phyloP scores from a whole-genome alignment of 768 basidiomycete genomes.

The Amanita subjunquillea region DNA sequence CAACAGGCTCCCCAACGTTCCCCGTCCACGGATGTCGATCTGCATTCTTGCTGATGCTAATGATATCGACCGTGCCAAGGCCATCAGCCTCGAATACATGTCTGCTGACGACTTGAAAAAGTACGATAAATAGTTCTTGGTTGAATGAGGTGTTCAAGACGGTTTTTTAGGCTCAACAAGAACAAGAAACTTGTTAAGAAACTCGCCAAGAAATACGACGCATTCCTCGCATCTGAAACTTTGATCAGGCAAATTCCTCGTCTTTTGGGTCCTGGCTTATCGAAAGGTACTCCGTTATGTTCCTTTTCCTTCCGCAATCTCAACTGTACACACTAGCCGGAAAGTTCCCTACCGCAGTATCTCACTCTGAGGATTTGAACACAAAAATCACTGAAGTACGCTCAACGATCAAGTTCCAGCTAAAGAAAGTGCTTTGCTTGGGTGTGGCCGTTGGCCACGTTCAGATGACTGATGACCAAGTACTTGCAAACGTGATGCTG shows the following conservation, averaged over 20 bases:
- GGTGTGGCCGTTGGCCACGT: slow-evolving; percentile 98
- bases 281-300: slow-evolving; percentile 63
- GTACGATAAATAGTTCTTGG: slow-evolving; percentile 28
- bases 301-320: background rate
- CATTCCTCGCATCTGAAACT: slow-evolving; percentile 94
- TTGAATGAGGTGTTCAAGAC: background rate
- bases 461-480: slow-evolving; percentile 96
- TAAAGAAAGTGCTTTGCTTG: slow-evolving; percentile 98
- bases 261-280: slow-evolving; percentile 98
- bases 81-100: slow-evolving; percentile 98
- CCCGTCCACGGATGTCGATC: slow-evolving; percentile 97
- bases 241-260: slow-evolving; percentile 99
- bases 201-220: slow-evolving; percentile 99
- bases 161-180: slow-evolving; percentile 75
- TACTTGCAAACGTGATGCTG: slow-evolving; percentile 95
- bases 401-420: slow-evolving; percentile 99
- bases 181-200: slow-evolving; percentile 99
- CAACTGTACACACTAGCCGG: slow-evolving; percentile 47
- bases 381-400: slow-evolving; percentile 93
- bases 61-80: slow-evolving; percentile 98
- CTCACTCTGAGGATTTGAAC: slow-evolving; percentile 79
- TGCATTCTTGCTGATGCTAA: slow-evolving; percentile 99
- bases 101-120: slow-evolving; percentile 99
- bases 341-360: slow-evolving; percentile 97
- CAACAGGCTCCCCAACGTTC: slow-evolving; percentile 83